Base-by-base conservation (phyloP, 495 filamentous ascomycete species). In the Neurospora sp. region DNA sequence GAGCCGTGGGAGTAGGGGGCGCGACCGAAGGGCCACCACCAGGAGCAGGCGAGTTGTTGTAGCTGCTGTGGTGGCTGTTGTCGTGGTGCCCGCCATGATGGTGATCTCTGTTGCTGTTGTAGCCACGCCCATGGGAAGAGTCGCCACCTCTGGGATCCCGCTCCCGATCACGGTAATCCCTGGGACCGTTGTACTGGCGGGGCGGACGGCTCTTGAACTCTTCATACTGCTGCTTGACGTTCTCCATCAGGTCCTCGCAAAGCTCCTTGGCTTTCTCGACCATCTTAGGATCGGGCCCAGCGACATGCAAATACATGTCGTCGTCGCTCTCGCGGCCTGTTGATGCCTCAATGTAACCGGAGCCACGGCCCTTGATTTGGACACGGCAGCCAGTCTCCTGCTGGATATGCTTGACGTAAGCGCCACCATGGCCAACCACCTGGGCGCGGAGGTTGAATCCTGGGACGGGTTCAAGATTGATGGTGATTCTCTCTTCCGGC, bases 371-470 rank as follows among this genome's bases (percentile, higher is more conserved):
- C 77, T 98, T 99, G 83, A 99, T 98, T 79, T 98, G 96, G 18
- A 99, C 96, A 76, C 94, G 92, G 80, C 96, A 98, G 66, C 91
- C 86, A 40, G 96, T 98, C 81, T 96, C 93, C 78, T 93, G 89
- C 80, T 98, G 95, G 76, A 99, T 98, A 77, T 98, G 93, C 82
- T 99, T 99, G 53, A 99, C 96, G 77, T 98, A 97, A 31, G 91
- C 89, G 70, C 96, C 96, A 41, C 93, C 92, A 77, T 94, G 92
- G 22, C 96, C 96, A 70, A 99, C 96, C 61, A 99, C 94, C 77
- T 97, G 93, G 61, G 96, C 96, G 72, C 96, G 90, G 59, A 98
- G 85, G 75, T 99, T 99, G 83, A 99, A 99, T n/a, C 96, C 96
- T 27, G 90, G 92, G 68, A 97, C 89, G 2, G 94, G 91, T 74